phyloP scores from a whole-genome alignment of 305 asterid genomes.

The Lippia alba region DNA sequence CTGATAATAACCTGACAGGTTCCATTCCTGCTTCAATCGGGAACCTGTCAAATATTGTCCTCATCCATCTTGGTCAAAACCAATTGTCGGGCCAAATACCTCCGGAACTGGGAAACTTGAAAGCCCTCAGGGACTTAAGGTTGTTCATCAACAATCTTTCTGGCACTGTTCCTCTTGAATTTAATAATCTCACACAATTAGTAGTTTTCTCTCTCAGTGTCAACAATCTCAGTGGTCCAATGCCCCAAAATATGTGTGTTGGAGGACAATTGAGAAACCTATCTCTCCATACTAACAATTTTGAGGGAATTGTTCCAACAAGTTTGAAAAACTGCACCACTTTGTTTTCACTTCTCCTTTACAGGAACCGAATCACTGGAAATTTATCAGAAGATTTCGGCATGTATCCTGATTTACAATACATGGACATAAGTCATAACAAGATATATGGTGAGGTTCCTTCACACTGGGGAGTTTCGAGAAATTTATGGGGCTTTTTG shows the following conservation, averaged over 20 bases:
- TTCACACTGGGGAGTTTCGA: constrained; percentile 19
- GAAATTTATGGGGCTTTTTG: constrained; percentile 6
- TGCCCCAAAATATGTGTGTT: constrained; percentile 38
- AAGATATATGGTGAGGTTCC: constrained; percentile 37
- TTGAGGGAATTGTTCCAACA: constrained; percentile 31
- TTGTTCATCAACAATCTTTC: constrained; percentile 34
- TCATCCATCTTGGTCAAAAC: neutral
- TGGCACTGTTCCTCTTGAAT: constrained; percentile 28
- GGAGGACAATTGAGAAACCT: constrained; percentile 29
- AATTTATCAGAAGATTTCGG: constrained; percentile 37
- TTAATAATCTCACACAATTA: constrained; percentile 25
- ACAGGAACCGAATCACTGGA: constrained; percentile 25
- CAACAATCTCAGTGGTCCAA: constrained; percentile 33
- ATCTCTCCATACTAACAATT: constrained; percentile 29
- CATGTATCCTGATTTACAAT: constrained; percentile 19
- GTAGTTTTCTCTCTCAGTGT: constrained; percentile 7
- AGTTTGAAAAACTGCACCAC: constrained; percentile 38
- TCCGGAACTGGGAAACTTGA: constrained; percentile 24
- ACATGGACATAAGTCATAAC: constrained; percentile 32
- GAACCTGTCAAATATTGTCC: constrained; percentile 14
- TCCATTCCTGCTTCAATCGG: constrained; percentile 38
- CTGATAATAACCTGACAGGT: constrained; percentile 23
- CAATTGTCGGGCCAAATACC: constrained; percentile 38
- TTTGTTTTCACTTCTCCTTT: constrained; percentile 21
- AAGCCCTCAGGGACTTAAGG: neutral